Base-by-base conservation (phyloP, 768 basidiomycete genomes). In the Lyophyllum semitale region DNA sequence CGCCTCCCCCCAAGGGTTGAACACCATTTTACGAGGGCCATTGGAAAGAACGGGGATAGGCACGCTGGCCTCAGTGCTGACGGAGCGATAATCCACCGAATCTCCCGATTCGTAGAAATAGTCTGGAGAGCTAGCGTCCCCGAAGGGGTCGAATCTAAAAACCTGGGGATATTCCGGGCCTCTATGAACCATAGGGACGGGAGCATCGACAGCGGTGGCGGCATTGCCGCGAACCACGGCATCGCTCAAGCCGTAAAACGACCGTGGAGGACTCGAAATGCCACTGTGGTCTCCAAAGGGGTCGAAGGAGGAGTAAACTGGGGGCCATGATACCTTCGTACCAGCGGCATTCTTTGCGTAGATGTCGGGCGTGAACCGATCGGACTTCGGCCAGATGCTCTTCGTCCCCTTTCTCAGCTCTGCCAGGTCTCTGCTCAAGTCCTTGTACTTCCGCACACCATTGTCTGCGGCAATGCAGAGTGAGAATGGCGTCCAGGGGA, bases 331-430 rank as follows among this genome's bases (percentile, higher is more conserved):
- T n/a, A 12, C 26, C 33, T 23, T 48, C n/a, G 45, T 42, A 5
- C 18, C 43, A n/a, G 22, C 23, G 11, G 35, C 11, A 44, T 46
- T 15, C 18, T 35, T 20, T 13, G 29, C 26, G 26, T 45, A 13
- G n/a, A 40, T 29, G 18, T 42, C 41, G 22, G 23, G 8, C 11
- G 8, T 42, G 41, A 42, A 42, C 41, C 41, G n/a, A n/a, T n/a
- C n/a, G n/a, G n/a, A n/a, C n/a, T n/a, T 32, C 7, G 30, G 30
- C 30, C 23, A 8, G 8, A 42, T 13, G 26, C n/a, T n/a, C 27
- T 27, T 51, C 23, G 57, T 51, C 4, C 37, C 23, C 13, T 42
- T 26, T 26, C 57, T 54, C 11, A 54, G 38, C 4, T 54, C 48
- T 5, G 57, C 46, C 8, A 57, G 33, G 45, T 48, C 52, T 9